A percentile compares a stretch with the other conserved stretches of the same genome.
Conservation (phyloP, 192 early-diverging fungal genomes). For the Ambispora gerdemannii region DNA sequence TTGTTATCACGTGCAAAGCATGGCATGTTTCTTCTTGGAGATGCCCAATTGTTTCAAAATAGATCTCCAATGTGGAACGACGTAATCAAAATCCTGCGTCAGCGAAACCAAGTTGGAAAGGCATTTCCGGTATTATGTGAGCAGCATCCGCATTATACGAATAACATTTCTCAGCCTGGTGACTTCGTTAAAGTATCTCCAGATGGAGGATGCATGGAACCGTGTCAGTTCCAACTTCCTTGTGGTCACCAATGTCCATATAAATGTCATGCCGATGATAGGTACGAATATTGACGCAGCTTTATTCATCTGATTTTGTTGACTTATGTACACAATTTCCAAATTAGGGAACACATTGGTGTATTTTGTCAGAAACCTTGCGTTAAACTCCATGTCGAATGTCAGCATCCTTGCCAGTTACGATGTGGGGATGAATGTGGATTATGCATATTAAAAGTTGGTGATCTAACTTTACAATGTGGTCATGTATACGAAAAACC, state of each 20-base stretch:
- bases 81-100: conserved; percentile 39
- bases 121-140: conserved; percentile 48
- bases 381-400: conserved; percentile 36
- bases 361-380: conserved; percentile 49
- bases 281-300: neutral
- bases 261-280: conserved; percentile 30
- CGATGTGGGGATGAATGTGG: conserved; percentile 52
- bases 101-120: conserved; percentile 35
- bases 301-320: neutral
- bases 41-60: conserved; percentile 37
- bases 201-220: conserved; percentile 50
- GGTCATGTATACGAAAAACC: conserved; percentile 32
- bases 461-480: conserved; percentile 29
- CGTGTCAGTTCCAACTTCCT: conserved; percentile 40
- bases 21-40: conserved; percentile 58
- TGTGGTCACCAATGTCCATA: conserved; percentile 55
- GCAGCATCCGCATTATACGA: conserved; percentile 41
- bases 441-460: conserved; percentile 31
- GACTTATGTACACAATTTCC: neutral
- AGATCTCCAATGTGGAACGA: conserved; percentile 38
- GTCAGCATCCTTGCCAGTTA: conserved; percentile 47
- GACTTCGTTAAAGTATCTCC: conserved; percentile 40
- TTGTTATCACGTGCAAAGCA: conserved; percentile 55
- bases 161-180: conserved; percentile 32
- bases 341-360: conserved; percentile 33